Evolutionary conservation across 208 protist species (phyloP).

Genomic region (Leishmania gerbilli): DNA sequence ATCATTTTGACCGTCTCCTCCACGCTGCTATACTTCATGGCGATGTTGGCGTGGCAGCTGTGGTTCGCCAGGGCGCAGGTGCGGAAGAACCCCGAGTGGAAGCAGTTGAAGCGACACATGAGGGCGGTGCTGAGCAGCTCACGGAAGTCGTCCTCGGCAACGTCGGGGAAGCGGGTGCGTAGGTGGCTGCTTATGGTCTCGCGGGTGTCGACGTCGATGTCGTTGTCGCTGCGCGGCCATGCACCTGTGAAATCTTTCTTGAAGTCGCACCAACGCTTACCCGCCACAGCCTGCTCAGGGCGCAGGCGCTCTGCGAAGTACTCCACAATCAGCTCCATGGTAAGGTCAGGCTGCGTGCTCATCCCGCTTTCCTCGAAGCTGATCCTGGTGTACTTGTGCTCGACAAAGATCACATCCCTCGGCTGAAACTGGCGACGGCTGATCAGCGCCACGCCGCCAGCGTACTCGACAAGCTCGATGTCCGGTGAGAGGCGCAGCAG

Average conservation of each 20-base stretch:
- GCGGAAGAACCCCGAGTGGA: slow-evolving; percentile 87
- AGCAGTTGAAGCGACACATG: slow-evolving; percentile 90
- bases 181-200: slow-evolving; percentile 40
- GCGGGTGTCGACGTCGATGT: slow-evolving; percentile 56
- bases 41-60: slow-evolving; percentile 87
- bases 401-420: slow-evolving; percentile 72
- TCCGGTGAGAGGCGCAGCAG: slow-evolving; percentile 53
- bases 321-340: slow-evolving; percentile 56
- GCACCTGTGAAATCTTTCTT: slow-evolving; percentile 73
- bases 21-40: slow-evolving; percentile 79
- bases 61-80: slow-evolving; percentile 87
- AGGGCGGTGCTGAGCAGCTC: slow-evolving; percentile 68
- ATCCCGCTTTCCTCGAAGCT: slow-evolving; percentile 51
- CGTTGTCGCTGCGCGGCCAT: slow-evolving; percentile 67
- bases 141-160: slow-evolving; percentile 47
- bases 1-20: slow-evolving; percentile 79
- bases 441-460: slow-evolving; percentile 75
- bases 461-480: slow-evolving; percentile 76
- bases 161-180: slow-evolving; percentile 41
- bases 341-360: slow-evolving; percentile 38
- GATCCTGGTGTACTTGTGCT: slow-evolving; percentile 65
- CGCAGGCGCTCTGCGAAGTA: slow-evolving; percentile 71
- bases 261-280: slow-evolving; percentile 46
- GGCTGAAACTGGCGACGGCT: slow-evolving; percentile 58
- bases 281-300: slow-evolving; percentile 44